Evolutionary conservation across 371 early-diverging fungal genomes (phyloP), one percentile per base, ranked within the genome.

Genomic region (Parasitella parasitica): DNA sequence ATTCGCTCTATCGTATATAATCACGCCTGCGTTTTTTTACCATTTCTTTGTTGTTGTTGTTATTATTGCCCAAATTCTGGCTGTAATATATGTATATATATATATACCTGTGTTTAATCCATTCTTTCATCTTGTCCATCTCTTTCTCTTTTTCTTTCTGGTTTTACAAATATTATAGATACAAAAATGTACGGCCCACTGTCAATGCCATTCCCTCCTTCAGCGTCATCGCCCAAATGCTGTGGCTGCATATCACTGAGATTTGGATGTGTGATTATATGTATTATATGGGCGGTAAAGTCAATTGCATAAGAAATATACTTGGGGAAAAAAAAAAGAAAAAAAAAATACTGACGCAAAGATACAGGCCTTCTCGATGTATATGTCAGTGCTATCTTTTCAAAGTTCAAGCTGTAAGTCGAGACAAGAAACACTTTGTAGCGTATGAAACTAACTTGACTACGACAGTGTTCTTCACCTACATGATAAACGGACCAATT

Each of bases 221-320:
- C 41, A 18, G 41, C 41, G 7, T 41, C 41, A 41, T n/a, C 41
- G 35, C 59, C 54, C 34, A 70, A 38, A 51, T 70, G 65, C 37
- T 73, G 70, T 36, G 55, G 63, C 24, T 70, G 67, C 37, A 54
- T 73, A 38, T 59, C 71, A 37, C 36, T 73, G 38, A 46, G 74
- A 43, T 55, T 68, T 5, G 74, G 74, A 20, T 63, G 61, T 53
- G 34, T 48, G 9, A 34, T 73, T 4, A 62, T 65, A 13, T 73
- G 74, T 58, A 20, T 70, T 4, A 46, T 73, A 13, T 73, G 74
- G 74, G 68, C 71, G n/a, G 74, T 73, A 68, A 66, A 57, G 50
- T 34, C 11, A 16, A 18, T 1, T 6, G 18, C n/a, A n/a, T n/a
- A n/a, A n/a, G n/a, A n/a, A n/a, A n/a, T n/a, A n/a, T n/a, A n/a